These are phyloP conservation scores for Eucalyptus globulus DNA, from an alignment of 345 rosid genomes.

Conservation along the genomic window DNA sequence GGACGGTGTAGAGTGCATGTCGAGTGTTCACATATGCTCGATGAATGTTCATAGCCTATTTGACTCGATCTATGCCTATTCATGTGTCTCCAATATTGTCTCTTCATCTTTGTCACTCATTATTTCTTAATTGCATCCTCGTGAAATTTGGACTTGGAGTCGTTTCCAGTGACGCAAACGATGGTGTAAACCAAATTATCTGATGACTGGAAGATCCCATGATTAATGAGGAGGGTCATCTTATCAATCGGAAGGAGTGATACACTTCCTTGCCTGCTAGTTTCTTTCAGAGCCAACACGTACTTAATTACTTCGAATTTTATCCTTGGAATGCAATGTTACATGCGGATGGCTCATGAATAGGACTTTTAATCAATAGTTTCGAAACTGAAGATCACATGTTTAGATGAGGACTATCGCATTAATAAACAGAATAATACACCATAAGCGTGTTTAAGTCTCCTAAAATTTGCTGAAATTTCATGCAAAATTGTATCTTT, in stretches of 20 bases:
- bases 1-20: neutral
- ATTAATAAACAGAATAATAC: neutral
- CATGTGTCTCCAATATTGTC: neutral
- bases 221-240: neutral
- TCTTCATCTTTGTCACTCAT: neutral
- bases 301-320: neutral
- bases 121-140: neutral
- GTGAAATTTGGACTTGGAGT: neutral
- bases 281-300: neutral
- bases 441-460: neutral
- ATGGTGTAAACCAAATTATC: neutral
- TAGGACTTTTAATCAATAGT: neutral
- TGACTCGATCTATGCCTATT: neutral
- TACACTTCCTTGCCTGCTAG: neutral
- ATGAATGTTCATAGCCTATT: neutral
- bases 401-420: neutral
- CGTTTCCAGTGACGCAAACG: neutral
- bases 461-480: neutral
- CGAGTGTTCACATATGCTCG: neutral
- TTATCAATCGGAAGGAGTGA: neutral
- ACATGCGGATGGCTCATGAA: neutral
- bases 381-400: neutral
- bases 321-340: neutral
- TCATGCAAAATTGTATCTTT: neutral
- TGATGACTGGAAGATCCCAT: neutral